Evolutionary conservation across 805 yeast genomes (phyloP).

Genomic region (Yamadazyma ubonensis): DNA sequence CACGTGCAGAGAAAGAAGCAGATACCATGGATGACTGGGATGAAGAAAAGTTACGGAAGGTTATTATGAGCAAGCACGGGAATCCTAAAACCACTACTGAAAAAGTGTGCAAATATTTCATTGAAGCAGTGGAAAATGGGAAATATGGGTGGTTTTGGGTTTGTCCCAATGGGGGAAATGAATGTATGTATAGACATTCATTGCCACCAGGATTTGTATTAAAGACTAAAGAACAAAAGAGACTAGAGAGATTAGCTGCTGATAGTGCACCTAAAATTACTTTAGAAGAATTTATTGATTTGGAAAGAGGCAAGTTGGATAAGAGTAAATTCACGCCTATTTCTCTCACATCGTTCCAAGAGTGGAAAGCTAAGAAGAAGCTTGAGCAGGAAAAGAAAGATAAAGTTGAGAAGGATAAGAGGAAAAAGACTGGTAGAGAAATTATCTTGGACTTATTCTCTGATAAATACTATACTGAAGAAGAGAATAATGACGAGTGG

Average conservation of each 20-base stretch:
- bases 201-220: slow-evolving; percentile 95
- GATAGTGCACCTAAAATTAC: slow-evolving; percentile 88
- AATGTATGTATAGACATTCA: slow-evolving; percentile 92
- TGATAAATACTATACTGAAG: slow-evolving; percentile 55
- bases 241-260: slow-evolving; percentile 79
- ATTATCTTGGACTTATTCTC: slow-evolving; percentile 59
- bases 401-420: slow-evolving; percentile 26
- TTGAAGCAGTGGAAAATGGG: slow-evolving; percentile 95
- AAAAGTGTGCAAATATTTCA: slow-evolving; percentile 87
- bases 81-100: slow-evolving; percentile 93
- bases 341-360: slow-evolving; percentile 71
- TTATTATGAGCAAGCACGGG: slow-evolving; percentile 89
- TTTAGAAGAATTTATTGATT: slow-evolving; percentile 91
- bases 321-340: slow-evolving; percentile 78
- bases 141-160: slow-evolving; percentile 99
- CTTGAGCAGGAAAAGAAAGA: slow-evolving; percentile 50
- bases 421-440: slow-evolving; percentile 69
- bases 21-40: slow-evolving; percentile 98
- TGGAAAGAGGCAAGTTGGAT: slow-evolving; percentile 85
- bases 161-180: slow-evolving; percentile 92
- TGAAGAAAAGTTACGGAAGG: slow-evolving; percentile 87
- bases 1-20: slow-evolving; percentile 63
- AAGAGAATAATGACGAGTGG: slow-evolving; percentile 48
- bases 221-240: slow-evolving; percentile 94
- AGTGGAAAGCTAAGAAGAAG: slow-evolving; percentile 77